Evolutionary conservation across 2,329 filamentous ascomycete genomes (phyloP), one percentile per base, ranked within the genome.

Genomic region (Aspergillus sp.): DNA sequence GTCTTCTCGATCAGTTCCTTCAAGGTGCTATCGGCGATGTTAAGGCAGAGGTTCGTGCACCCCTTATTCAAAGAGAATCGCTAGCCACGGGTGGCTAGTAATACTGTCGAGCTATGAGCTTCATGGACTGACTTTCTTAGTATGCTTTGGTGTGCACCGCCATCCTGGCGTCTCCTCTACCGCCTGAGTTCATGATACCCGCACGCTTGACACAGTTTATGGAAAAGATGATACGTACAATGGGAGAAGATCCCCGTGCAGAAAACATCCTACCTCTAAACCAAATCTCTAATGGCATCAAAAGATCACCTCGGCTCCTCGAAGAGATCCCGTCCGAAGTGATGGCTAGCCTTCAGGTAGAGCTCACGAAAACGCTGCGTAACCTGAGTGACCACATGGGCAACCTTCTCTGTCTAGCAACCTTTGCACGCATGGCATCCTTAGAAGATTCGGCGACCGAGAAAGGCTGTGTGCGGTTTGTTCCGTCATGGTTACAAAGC

Each of bases 381-480:
- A 77, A 76, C 54, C 62, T 78, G 23, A 72, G 77, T 47, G 72
- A 78, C 51, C 74, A 77, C 19, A 71, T 77, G 69, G 75, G 72
- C 6, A 79, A 74, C 38, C 66, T 80, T 5, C 63, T 79, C n/a
- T 78, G 76, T 43, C 69, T 79, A n/a, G 76, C 76, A 12, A 76
- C 72, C 0, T 76, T 79, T 60, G 73, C 76, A 4, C 72, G 69
- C 3, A 70, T 79, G 19, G 64, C 71, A 51, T 69, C 68, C 5
- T 61, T 67, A 8, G 60, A 62, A 54, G 48, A 39, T 10, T 12
- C 52, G 25, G 39, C 30, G 13, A 32, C 39, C 12, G 48, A 61
- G 19, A 55, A 58, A 8, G 58, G 67, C 58, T 61, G 65, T 39
- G 63, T 60, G 65, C 57, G 61, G 43, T 57, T 69, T 19, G 12